Conservation (phyloP, 805 yeast genomes). For the Metschnikowia borealis region DNA sequence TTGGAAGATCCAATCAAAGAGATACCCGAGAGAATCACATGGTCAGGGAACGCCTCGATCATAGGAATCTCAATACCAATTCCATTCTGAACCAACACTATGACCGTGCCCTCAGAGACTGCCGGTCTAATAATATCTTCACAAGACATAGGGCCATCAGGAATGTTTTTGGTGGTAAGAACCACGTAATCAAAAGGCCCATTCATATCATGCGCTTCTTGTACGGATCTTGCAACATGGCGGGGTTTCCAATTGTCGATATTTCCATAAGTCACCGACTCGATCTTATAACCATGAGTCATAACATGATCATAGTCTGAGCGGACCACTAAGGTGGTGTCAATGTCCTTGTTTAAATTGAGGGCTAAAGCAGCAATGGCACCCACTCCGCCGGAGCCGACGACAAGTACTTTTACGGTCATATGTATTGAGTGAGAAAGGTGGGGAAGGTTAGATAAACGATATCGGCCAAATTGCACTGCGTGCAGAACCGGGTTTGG, state of each 20-base stretch:
- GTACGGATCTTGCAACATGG: slow-evolving; percentile 11
- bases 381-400: slow-evolving; percentile 21
- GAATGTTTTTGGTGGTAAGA: slow-evolving; percentile 33
- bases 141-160: slow-evolving; percentile 32
- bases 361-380: slow-evolving; percentile 17
- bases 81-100: slow-evolving; percentile 65
- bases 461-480: background rate
- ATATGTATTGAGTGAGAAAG: background rate
- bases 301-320: slow-evolving; percentile 15
- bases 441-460: background rate
- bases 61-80: slow-evolving; percentile 58
- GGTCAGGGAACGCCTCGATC: slow-evolving; percentile 46
- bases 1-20: slow-evolving; percentile 60
- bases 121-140: slow-evolving; percentile 38
- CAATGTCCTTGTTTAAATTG: slow-evolving; percentile 9
- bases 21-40: slow-evolving; percentile 57
- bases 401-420: slow-evolving; percentile 15
- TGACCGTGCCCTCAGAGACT: slow-evolving; percentile 32
- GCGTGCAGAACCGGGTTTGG: background rate
- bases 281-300: slow-evolving; percentile 13
- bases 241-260: slow-evolving; percentile 15
- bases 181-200: slow-evolving; percentile 30
- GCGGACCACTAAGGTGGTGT: slow-evolving; percentile 17
- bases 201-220: slow-evolving; percentile 10
- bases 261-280: slow-evolving; percentile 16